phyloP scores from a whole-genome alignment of 192 early-diverging fungal species.

The Umbelopsis sp. region DNA sequence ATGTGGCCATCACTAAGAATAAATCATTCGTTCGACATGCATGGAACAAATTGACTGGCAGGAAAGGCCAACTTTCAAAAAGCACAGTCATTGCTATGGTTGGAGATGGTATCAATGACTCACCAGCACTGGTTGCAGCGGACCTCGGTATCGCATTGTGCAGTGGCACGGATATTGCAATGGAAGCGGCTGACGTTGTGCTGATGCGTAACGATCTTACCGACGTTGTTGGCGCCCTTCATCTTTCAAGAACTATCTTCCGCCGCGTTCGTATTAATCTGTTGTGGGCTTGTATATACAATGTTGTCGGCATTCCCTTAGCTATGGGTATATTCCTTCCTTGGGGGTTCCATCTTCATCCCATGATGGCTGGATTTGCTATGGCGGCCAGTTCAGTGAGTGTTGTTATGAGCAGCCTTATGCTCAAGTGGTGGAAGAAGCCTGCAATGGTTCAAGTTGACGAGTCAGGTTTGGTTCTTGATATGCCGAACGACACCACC shows the following conservation, averaged over 20 bases:
- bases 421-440: constrained; percentile 72
- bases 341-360: constrained; percentile 80
- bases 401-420: constrained; percentile 87
- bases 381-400: constrained; percentile 93
- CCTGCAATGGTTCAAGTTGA: constrained; percentile 37
- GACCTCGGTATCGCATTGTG: constrained; percentile 89
- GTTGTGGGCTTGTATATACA: constrained; percentile 89
- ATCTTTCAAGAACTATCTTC: constrained; percentile 85
- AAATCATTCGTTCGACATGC: background rate
- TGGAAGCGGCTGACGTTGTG: constrained; percentile 92
- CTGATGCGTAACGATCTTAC: constrained; percentile 87
- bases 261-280: constrained; percentile 85
- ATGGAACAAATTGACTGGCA: background rate
- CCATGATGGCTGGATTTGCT: constrained; percentile 91
- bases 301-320: constrained; percentile 85
- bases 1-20: background rate
- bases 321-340: constrained; percentile 93
- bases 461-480: background rate
- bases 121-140: constrained; percentile 82
- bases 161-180: constrained; percentile 93
- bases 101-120: constrained; percentile 97
- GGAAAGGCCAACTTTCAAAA: background rate
- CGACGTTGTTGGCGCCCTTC: constrained; percentile 85
- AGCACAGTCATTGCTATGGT: constrained; percentile 83
- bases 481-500: background rate